These are phyloP conservation scores for Parathielavia hyrcaniae DNA, from an alignment of 495 filamentous ascomycete species.

Conservation along the genomic window DNA sequence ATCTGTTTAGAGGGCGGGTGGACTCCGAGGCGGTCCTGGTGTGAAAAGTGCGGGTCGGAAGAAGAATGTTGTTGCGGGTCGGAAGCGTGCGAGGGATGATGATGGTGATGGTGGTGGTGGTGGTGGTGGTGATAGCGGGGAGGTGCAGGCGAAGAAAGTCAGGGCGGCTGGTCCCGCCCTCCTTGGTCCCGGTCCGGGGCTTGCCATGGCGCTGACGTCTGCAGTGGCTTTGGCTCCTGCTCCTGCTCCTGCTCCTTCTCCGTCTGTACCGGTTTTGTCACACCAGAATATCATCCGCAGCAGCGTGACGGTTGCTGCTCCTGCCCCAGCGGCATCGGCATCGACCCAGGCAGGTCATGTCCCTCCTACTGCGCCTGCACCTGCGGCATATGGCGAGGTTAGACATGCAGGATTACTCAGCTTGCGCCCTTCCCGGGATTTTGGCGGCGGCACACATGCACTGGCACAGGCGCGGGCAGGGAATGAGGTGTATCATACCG, in stretches of 20 bases:
- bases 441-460: neutral
- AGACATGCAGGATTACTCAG: neutral
- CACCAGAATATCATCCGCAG: neutral
- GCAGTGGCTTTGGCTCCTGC: neutral
- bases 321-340: neutral
- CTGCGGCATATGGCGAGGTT: neutral
- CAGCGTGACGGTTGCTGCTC: neutral
- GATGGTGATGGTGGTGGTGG: neutral
- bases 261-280: neutral
- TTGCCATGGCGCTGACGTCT: neutral
- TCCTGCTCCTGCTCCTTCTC: neutral
- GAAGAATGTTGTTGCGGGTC: neutral
- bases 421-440: neutral
- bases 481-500: neutral
- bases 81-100: neutral
- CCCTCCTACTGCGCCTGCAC: neutral
- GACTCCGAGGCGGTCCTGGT: neutral
- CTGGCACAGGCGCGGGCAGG: no score
- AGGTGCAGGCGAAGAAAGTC: neutral
- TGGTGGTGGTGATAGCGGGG: neutral
- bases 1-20: constrained; percentile 8
- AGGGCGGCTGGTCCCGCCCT: neutral
- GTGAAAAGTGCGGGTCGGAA: neutral
- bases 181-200: neutral
- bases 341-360: neutral